Conservation (phyloP, 148 eudicot species). For the Rhododendron kiyosumense region DNA sequence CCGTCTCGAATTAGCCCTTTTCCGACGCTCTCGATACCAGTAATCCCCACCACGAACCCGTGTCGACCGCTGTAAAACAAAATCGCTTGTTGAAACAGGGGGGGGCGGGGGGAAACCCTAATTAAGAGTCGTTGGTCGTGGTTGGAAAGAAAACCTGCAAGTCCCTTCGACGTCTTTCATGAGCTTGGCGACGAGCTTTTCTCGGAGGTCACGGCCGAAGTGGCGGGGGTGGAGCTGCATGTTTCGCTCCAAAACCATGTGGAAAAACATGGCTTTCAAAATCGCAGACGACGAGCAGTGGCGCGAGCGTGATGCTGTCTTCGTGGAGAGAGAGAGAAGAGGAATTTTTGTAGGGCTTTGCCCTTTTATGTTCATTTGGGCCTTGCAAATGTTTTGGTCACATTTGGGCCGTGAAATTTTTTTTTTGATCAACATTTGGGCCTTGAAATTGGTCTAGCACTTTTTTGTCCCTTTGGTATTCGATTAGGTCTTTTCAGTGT, state of each 20-base stretch:
- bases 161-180: slow-evolving; percentile 96
- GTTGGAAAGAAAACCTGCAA: slow-evolving; percentile 54
- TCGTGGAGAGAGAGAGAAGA: not conserved
- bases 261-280: slow-evolving; percentile 63
- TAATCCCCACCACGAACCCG: slow-evolving; percentile 88
- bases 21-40: slow-evolving; percentile 83
- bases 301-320: not conserved
- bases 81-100: not conserved
- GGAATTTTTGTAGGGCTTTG: not conserved
- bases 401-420: too few species aligned
- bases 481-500: too few species aligned
- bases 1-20: slow-evolving; percentile 91
- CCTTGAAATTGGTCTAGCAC: too few species aligned
- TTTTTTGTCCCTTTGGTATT: too few species aligned
- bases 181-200: slow-evolving; percentile 78
- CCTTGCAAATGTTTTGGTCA: too few species aligned
- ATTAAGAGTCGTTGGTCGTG: not conserved
- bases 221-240: slow-evolving; percentile 96
- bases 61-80: slow-evolving; percentile 64
- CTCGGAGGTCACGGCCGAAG: slow-evolving; percentile 84
- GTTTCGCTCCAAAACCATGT: slow-evolving; percentile 79
- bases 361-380: too few species aligned
- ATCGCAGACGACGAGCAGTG: not conserved
- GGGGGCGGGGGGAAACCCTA: not conserved
- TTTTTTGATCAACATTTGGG: too few species aligned